A percentile compares a stretch with the other conserved stretches of the same genome.
Evolutionary conservation across 495 filamentous ascomycete species (phyloP).

Genomic region (Lasiosphaeria ovina): DNA sequence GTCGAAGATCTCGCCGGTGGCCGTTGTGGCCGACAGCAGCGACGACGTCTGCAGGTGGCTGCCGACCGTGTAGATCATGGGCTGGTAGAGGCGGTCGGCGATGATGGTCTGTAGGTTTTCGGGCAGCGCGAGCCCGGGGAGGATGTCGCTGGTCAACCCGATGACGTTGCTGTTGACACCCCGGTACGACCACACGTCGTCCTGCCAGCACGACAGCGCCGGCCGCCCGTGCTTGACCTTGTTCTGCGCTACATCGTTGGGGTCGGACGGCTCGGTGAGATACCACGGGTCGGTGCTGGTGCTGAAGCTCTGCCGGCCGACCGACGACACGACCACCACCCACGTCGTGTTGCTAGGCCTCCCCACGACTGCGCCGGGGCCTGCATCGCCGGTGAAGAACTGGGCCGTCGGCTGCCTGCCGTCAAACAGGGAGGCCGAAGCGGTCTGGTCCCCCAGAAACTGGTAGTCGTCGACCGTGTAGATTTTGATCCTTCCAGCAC

Average conservation of each 20-base stretch:
- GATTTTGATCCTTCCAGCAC: too few relatives aligned
- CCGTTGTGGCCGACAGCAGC: constrained; percentile 29
- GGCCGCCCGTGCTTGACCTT: constrained; percentile 24
- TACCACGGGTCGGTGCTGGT: constrained; percentile 35
- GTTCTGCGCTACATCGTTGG: constrained; percentile 12
- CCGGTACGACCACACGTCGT: constrained; percentile 31
- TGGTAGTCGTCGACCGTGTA: constrained; percentile 3
- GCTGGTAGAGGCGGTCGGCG: constrained; percentile 18
- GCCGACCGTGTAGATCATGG: constrained; percentile 27
- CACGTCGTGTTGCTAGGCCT: constrained; percentile 27
- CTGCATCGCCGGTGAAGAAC: constrained; percentile 8
- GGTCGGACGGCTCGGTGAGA: constrained; percentile 17
- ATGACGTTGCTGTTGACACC: constrained; percentile 21
- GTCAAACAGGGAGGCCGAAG: constrained; percentile 15
- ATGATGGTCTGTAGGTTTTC: constrained; percentile 19
- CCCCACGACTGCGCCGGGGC: constrained; percentile 8
- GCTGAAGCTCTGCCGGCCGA: constrained; percentile 31
- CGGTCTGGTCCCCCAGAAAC: constrained; percentile 12
- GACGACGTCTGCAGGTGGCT: constrained; percentile 26
- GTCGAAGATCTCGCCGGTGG: constrained; percentile 27
- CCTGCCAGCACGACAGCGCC: constrained; percentile 36
- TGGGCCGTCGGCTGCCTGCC: constrained; percentile 14
- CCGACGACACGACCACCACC: constrained; percentile 30
- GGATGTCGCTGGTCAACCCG: constrained; percentile 13
- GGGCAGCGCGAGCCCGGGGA: constrained; percentile 22